These are phyloP conservation scores for Megacollybia marginata DNA, from an alignment of 768 basidiomycete genomes.

Conservation along the genomic window DNA sequence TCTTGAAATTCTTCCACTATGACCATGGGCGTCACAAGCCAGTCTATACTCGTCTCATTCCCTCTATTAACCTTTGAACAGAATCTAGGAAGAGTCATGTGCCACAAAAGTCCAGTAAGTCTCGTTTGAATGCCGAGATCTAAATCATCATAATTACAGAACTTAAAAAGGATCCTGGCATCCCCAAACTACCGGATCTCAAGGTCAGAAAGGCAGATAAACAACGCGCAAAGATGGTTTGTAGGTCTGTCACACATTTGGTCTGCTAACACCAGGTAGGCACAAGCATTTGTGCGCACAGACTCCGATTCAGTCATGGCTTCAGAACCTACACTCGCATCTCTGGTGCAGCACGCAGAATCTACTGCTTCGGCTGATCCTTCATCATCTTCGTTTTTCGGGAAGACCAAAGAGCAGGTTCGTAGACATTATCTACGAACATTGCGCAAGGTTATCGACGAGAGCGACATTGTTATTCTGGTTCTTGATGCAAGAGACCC, in stretches of 20 bases:
- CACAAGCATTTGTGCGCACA: conserved; percentile 9
- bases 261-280: conserved; percentile 12
- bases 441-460: conserved; percentile 87
- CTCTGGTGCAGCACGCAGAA: conserved; percentile 5
- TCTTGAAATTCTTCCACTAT: too few species aligned
- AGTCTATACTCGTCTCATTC: too few species aligned
- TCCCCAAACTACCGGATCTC: conserved; percentile 74
- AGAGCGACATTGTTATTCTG: conserved; percentile 85
- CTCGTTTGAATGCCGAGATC: too few species aligned
- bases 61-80: too few species aligned
- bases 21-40: too few species aligned
- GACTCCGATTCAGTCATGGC: conserved; percentile 66
- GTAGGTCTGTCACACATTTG: conserved; percentile 12
- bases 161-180: conserved; percentile 83
- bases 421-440: conserved; percentile 71
- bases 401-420: conserved; percentile 61
- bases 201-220: conserved; percentile 51
- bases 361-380: conserved; percentile 19
- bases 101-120: too few species aligned
- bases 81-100: too few species aligned
- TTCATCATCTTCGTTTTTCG: conserved; percentile 21
- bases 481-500: conserved; percentile 94
- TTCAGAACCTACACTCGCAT: conserved; percentile 59
- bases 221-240: conserved; percentile 33
- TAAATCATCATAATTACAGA: conserved; percentile 30